Base-by-base conservation (phyloP, 495 filamentous ascomycete species). In the Annulohypoxylon stygium region DNA sequence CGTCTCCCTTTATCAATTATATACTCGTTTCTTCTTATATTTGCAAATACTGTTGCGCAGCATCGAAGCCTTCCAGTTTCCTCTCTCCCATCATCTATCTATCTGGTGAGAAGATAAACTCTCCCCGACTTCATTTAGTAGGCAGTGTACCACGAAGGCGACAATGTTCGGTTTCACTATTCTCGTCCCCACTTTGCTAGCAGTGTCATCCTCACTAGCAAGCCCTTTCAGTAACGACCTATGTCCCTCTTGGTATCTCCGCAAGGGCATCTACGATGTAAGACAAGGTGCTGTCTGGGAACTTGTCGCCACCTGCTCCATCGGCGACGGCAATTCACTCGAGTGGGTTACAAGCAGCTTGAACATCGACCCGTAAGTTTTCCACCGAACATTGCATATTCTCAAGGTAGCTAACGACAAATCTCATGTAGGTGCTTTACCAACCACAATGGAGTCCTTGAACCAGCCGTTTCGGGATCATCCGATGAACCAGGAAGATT, bases 191-290 rank as follows among this genome's bases (percentile, higher is more conserved):
- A 23, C 20, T 23, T 23, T 23, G 20, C 20, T 23, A 23, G 20
- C 20, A 23, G 20, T 23, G 20, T 23, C 20, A 1, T 23, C 20
- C 20, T 23, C 20, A 1, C 20, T 23, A 23, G 20, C 20, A 23
- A 23, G 20, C 20, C 20, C 14, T n/a, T 60, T 67, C 54, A 51
- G 18, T 33, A 30, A 16, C 43, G 20, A 50, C 3, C 0, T 37
- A 16, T 67, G 65, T 14, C 65, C 65, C 2, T 41, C 25, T 14
- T 67, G 6, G 11, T 51, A 60, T n/a, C 26, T 67, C 18, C 20
- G 18, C 23, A 3, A 30, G 6, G 36, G 33, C 6, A 33, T 0
- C 0, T 48, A 10, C 1, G 50, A 53, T 53, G 4, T 14, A 2
- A 53, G 20, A 1, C 23, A 53, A 33, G 20, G 45, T 30, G 25